Base-by-base conservation (phyloP, 805 yeast genomes). In the Nakazawaea molendinolei region DNA sequence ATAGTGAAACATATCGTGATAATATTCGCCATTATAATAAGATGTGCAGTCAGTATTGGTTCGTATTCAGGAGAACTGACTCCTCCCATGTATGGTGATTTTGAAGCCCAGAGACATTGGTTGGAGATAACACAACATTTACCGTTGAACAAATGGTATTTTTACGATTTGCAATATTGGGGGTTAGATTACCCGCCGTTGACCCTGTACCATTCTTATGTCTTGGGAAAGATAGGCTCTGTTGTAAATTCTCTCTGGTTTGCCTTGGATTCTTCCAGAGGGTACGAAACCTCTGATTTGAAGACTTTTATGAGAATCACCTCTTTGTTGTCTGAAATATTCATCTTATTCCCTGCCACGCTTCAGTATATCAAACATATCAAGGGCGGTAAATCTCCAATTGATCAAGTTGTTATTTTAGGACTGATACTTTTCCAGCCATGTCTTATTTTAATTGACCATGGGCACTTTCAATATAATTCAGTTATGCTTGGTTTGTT, bases 51-150 rank as follows among this genome's bases (percentile, higher is more conserved):
- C 16, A 95, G 96, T 0, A 63, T 89, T 24, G 98, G 97, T 1
- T 71, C 86, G 4, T 89, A 76, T 52, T 86, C 95, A 16, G 98
- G 98, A 0, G 54, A 57, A 42, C 60, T 60, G 7, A 61, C 67
- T 2, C 76, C 83, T 7, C 97, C 97, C 4, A 74, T 86, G 74
- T 77, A 65, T 63, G 98, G 98, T 5, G 98, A 92, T 54, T 90
- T 92, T 51, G 98, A 92, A 56, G 97, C 97, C 0, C 98, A 92
- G 56, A 72, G 98, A 46, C 98, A 90, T 56, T 92, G 98, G 98
- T 70, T 92, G 74, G 98, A 92, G 55, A 65, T 90, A 36, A 90
- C 97, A 0, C 76, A 68, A 26, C 76, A 78, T 47, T 55, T 89
- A 33, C 92, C 95, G 0, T 57, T 86, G 1, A 56, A 62, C 0